phyloP scores from a whole-genome alignment of 768 basidiomycete species.

The Rhizopogon roseolus region DNA sequence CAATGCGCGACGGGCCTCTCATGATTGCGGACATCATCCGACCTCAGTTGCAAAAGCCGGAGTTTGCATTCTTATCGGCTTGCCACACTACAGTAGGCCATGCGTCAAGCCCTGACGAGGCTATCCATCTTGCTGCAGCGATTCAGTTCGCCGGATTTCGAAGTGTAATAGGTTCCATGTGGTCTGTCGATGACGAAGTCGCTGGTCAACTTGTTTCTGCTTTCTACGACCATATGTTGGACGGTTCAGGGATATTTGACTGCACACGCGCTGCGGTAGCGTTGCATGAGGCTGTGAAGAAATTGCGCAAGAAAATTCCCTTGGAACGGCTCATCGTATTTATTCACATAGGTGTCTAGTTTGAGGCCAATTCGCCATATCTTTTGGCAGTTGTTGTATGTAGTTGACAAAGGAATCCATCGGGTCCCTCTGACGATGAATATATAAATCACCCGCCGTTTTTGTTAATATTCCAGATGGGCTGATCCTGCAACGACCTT shows the following conservation, averaged over 20 bases:
- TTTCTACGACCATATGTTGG: background rate
- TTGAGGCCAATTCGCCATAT: background rate
- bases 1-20: conserved; percentile 10
- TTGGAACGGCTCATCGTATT: conserved; percentile 1
- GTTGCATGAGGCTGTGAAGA: background rate
- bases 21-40: conserved; percentile 5
- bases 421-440: no score
- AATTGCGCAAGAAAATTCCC: background rate
- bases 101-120: conserved; percentile 11
- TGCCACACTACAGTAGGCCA: conserved; percentile 19
- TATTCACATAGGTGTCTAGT: conserved; percentile 1
- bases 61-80: conserved; percentile 18
- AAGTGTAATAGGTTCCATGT: conserved; percentile 17
- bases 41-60: conserved; percentile 2
- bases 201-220: conserved; percentile 1
- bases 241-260: background rate
- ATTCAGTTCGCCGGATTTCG: conserved; percentile 15
- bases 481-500: no score
- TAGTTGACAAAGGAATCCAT: no score
- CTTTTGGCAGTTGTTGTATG: no score
- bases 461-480: no score
- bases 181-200: conserved; percentile 14
- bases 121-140: conserved; percentile 17
- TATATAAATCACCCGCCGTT: no score
- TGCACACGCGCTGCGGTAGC: background rate